A percentile compares a stretch with the other conserved stretches of the same genome.
phyloP scores from a whole-genome alignment of 176 grass and related monocot genomes.

The Lolium multiflorum region DNA sequence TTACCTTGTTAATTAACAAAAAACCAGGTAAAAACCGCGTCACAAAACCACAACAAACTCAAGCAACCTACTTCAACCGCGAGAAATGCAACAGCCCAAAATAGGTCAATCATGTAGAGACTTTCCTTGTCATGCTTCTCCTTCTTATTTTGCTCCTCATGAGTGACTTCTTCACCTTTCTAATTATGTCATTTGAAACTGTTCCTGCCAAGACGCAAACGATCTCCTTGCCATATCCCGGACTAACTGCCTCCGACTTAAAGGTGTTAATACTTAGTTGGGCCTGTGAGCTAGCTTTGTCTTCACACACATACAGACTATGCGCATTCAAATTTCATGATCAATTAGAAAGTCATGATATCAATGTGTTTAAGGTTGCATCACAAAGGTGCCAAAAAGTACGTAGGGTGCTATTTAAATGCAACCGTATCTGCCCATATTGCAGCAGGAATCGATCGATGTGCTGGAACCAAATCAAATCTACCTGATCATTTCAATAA shows the following conservation, averaged over 20 bases:
- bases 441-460: background rate
- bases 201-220: too few relatives aligned
- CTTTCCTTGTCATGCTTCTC: too few relatives aligned
- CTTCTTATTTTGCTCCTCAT: too few relatives aligned
- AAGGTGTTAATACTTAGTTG: conserved; percentile 6
- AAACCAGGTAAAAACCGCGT: too few relatives aligned
- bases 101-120: too few relatives aligned
- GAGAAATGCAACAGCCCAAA: too few relatives aligned
- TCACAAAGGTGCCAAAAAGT: conserved; percentile 17
- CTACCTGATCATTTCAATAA: background rate
- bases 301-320: background rate
- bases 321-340: background rate
- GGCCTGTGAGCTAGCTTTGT: background rate
- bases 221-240: too few relatives aligned
- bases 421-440: conserved; percentile 22
- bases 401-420: conserved; percentile 19
- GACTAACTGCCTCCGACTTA: background rate
- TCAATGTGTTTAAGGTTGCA: background rate
- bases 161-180: too few relatives aligned
- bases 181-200: too few relatives aligned
- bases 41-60: too few relatives aligned
- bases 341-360: conserved; percentile 5
- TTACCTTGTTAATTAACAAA: too few relatives aligned
- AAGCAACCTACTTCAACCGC: too few relatives aligned
- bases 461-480: conserved; percentile 44